phyloP scores from a whole-genome alignment of 129 eudicot genomes.

The Mikania micrantha region DNA sequence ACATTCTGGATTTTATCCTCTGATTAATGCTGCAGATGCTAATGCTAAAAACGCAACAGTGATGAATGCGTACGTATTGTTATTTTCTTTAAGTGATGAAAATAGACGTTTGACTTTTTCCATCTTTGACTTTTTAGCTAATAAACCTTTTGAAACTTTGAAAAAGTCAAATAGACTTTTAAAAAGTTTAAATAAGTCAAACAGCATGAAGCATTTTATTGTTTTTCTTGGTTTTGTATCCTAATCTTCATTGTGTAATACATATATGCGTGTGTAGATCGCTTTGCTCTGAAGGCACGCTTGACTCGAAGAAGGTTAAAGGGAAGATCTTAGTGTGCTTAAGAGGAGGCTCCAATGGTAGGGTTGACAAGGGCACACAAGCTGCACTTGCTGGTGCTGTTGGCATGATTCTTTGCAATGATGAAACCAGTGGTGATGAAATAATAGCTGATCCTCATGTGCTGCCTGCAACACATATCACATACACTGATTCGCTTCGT shows the following conservation, averaged over 20 bases:
- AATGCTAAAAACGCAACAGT: conserved; percentile 34
- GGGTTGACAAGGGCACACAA: conserved; percentile 54
- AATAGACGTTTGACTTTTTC: too few relatives aligned
- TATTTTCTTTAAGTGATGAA: too few relatives aligned
- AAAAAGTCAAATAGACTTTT: too few relatives aligned
- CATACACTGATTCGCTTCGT: conserved; percentile 32
- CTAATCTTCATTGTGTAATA: background rate
- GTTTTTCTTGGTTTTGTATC: background rate
- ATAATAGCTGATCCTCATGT: conserved; percentile 56
- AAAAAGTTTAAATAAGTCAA: too few relatives aligned
- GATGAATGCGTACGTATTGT: conserved; percentile 48
- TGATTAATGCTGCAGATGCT: conserved; percentile 44
- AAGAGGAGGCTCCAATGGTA: conserved; percentile 48
- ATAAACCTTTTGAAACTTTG: too few relatives aligned
- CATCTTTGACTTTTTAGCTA: too few relatives aligned
- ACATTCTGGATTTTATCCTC: conserved; percentile 28
- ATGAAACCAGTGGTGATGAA: conserved; percentile 34
- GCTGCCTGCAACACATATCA: conserved; percentile 54
- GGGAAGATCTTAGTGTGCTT: conserved; percentile 72
- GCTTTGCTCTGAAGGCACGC: conserved; percentile 45
- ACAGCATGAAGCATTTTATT: background rate
- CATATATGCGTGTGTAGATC: conserved; percentile 25
- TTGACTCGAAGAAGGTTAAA: conserved; percentile 53
- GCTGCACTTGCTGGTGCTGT: conserved; percentile 61
- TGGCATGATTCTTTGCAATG: conserved; percentile 72